These are phyloP conservation scores for Erodium moschatum DNA, from an alignment of 441 rosid genomes.

Conservation along the genomic window DNA sequence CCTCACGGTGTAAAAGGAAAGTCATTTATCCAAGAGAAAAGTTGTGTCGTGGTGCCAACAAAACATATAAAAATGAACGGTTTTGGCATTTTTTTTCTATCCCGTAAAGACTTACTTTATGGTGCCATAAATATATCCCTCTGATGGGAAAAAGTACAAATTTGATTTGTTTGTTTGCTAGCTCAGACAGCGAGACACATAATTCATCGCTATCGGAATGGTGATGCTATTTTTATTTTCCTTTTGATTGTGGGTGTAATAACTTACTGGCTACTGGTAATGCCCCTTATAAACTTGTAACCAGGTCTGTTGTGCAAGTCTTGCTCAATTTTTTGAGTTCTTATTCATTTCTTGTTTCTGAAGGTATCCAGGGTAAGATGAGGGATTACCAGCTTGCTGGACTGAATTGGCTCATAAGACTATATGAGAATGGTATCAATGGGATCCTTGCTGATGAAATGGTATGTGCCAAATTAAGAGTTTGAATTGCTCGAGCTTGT, in stretches of 20 bases:
- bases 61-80: not conserved
- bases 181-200: not conserved
- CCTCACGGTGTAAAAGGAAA: not conserved
- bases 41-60: not conserved
- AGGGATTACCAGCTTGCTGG: constrained; percentile 99
- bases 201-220: not conserved
- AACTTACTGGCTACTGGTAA: not conserved
- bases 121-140: not conserved
- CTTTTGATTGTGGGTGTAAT: not conserved
- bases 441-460: constrained; percentile 99
- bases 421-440: constrained; percentile 95
- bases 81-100: not conserved
- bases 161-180: not conserved
- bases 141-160: not conserved
- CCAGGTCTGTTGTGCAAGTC: not conserved
- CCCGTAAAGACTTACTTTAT: not conserved
- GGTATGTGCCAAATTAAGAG: constrained; percentile 26
- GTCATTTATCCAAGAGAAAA: not conserved
- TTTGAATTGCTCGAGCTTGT: not conserved
- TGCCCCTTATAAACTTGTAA: not conserved
- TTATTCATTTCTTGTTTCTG: constrained; percentile 10
- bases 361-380: constrained; percentile 95
- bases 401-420: constrained; percentile 90
- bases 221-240: not conserved
- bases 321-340: not conserved